Conservation (phyloP, 768 basidiomycete species). For the Lyophyllum shimeji region DNA sequence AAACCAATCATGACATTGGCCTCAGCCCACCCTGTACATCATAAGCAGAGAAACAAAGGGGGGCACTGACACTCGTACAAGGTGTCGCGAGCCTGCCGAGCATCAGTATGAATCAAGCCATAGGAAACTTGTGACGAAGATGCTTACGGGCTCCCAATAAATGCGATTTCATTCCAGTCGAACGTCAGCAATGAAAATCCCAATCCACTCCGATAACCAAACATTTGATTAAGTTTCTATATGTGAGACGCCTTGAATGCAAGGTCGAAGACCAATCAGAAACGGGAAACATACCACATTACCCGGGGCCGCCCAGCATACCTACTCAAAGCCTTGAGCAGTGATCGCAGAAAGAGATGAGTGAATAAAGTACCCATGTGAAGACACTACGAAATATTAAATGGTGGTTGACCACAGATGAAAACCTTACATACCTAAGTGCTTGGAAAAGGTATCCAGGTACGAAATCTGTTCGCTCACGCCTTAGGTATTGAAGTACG, state of each 20-base stretch:
- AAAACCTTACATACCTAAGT: slow-evolving; percentile 37
- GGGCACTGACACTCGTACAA: slow-evolving; percentile 30
- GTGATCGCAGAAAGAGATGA: not conserved
- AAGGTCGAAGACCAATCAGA: not conserved
- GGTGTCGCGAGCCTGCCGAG: slow-evolving; percentile 43
- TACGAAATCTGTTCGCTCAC: slow-evolving; percentile 42
- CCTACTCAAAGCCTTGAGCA: slow-evolving; percentile 35
- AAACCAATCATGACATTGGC: slow-evolving; percentile 67
- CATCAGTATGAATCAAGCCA: slow-evolving; percentile 8
- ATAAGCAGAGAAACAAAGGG: slow-evolving; percentile 11
- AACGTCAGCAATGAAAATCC: slow-evolving; percentile 55
- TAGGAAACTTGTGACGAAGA: slow-evolving; percentile 1
- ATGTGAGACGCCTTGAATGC: not conserved
- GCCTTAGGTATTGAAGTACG: not conserved
- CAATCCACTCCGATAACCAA: slow-evolving; percentile 53
- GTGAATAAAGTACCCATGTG: slow-evolving; percentile 39
- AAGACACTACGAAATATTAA: slow-evolving; percentile 34
- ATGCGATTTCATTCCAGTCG: slow-evolving; percentile 71
- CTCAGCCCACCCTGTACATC: slow-evolving; percentile 65
- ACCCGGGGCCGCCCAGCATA: slow-evolving; percentile 63
- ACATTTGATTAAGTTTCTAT: slow-evolving; percentile 57
- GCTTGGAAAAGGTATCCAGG: slow-evolving; percentile 66
- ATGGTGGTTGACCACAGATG: not conserved
- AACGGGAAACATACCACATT: slow-evolving; percentile 48
- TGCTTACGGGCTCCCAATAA: slow-evolving; percentile 56